Conservation (phyloP, 202 grass and related monocot species). For the Schoenoplectus tabernaemontani region DNA sequence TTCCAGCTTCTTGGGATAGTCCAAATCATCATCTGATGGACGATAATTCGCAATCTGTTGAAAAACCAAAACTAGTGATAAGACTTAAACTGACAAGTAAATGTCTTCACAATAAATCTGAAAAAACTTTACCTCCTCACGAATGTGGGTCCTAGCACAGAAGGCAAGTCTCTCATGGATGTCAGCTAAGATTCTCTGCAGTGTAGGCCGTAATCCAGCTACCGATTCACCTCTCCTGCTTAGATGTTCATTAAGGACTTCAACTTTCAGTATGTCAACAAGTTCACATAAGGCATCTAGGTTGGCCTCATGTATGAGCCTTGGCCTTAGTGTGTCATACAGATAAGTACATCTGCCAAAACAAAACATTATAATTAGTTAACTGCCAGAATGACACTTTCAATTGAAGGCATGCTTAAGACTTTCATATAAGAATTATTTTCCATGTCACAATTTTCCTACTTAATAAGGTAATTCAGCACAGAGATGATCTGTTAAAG, state of each 20-base stretch:
- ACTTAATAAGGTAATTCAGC: background rate
- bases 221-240: slow-evolving; percentile 75
- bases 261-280: slow-evolving; percentile 88
- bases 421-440: background rate
- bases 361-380: slow-evolving; percentile 19
- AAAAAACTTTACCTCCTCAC: slow-evolving; percentile 67
- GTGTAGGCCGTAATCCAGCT: slow-evolving; percentile 59
- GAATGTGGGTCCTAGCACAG: slow-evolving; percentile 90
- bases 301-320: slow-evolving; percentile 93
- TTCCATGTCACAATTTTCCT: background rate
- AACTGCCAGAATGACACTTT: background rate
- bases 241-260: slow-evolving; percentile 83
- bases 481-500: background rate
- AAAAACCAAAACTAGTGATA: slow-evolving; percentile 17
- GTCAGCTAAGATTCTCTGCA: slow-evolving; percentile 91
- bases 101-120: slow-evolving; percentile 5
- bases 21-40: slow-evolving; percentile 74
- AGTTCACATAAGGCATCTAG: slow-evolving; percentile 95
- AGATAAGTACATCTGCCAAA: slow-evolving; percentile 73
- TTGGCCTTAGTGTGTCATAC: slow-evolving; percentile 90
- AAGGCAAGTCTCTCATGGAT: slow-evolving; percentile 90
- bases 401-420: background rate
- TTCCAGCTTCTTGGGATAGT: slow-evolving; percentile 93
- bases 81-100: background rate
- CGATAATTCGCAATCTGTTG: slow-evolving; percentile 91